phyloP scores from a whole-genome alignment of 768 basidiomycete genomes.

The Kondoa malvinella region DNA sequence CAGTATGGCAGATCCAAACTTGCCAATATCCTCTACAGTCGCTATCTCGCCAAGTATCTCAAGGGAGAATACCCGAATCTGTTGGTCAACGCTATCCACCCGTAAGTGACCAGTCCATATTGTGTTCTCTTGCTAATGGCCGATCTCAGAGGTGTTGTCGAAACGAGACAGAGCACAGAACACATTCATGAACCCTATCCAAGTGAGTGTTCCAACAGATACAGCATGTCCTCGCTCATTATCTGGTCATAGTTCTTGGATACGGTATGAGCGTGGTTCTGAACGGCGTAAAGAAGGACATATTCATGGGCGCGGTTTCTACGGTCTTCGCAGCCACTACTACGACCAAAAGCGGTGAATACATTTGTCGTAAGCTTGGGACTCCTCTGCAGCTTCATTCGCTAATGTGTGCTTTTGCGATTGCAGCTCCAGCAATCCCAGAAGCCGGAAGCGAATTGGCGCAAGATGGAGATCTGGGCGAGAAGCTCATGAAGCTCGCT shows the following conservation, averaged over 20 bases:
- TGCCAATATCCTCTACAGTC: constrained; percentile 14
- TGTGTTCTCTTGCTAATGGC: not conserved
- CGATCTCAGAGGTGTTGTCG: not conserved
- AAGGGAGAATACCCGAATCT: constrained; percentile 9
- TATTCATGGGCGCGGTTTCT: constrained; percentile 10
- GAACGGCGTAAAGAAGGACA: constrained; percentile 16
- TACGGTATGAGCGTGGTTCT: constrained; percentile 13
- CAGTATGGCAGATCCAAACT: constrained; percentile 17
- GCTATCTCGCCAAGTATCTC: constrained; percentile 14
- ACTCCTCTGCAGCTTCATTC: not conserved
- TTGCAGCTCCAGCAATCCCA: constrained; percentile 9
- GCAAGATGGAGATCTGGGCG: constrained; percentile 9
- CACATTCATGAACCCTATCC: constrained; percentile 17
- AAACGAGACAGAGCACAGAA: not conserved
- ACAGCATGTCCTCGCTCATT: not conserved
- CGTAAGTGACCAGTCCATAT: constrained; percentile 6
- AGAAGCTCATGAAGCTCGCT: constrained; percentile 18
- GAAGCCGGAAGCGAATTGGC: constrained; percentile 16
- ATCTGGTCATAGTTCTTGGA: not conserved
- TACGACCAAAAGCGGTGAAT: not conserved
- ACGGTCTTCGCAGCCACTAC: constrained; percentile 9
- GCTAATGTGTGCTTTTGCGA: constrained; percentile 9
- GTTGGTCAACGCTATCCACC: constrained; percentile 17
- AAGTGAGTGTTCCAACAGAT: not conserved
- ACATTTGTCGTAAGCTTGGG: not conserved